Evolutionary conservation across 2,329 filamentous ascomycete species (phyloP).

Genomic region (Arthrobotrys entomopaga): DNA sequence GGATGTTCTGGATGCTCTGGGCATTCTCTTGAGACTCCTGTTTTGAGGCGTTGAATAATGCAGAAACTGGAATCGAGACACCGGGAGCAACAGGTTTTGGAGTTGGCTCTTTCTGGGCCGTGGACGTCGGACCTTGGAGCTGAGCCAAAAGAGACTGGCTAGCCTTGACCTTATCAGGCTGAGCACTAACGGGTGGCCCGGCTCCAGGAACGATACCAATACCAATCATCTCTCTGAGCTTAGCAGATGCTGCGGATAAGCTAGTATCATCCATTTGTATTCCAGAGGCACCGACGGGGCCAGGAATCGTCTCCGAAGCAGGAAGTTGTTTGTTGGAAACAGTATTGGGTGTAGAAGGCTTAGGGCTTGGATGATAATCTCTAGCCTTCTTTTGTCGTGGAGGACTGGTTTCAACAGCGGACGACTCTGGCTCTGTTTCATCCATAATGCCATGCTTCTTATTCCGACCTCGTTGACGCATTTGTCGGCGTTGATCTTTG

Average conservation of each 20-base stretch:
- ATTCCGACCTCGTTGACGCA: conserved; percentile 40
- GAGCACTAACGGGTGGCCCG: conserved; percentile 1
- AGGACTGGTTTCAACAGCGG: conserved; percentile 44
- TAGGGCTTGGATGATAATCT: conserved; percentile 4
- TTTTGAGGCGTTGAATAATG: conserved; percentile 40
- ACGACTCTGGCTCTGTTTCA: conserved; percentile 56
- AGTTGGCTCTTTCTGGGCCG: conserved; percentile 20
- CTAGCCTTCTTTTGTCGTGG: conserved; percentile 42
- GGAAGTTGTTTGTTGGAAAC: not conserved
- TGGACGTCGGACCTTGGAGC: conserved; percentile 33
- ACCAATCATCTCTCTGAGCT: conserved; percentile 49
- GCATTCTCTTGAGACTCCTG: conserved; percentile 30
- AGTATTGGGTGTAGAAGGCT: conserved; percentile 13
- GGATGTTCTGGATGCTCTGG: no score
- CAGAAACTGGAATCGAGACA: conserved; percentile 38
- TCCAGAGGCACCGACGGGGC: not conserved
- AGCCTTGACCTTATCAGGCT: conserved; percentile 50
- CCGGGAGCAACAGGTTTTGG: conserved; percentile 23
- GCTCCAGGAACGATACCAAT: conserved; percentile 22
- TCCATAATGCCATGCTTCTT: conserved; percentile 45
- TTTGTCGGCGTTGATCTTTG: conserved; percentile 56
- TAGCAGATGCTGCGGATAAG: conserved; percentile 40
- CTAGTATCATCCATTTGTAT: conserved; percentile 19
- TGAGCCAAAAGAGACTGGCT: conserved; percentile 52
- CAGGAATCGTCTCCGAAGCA: not conserved